Conservation (phyloP, 495 filamentous ascomycete species). For the Aspergillus ostianus region DNA sequence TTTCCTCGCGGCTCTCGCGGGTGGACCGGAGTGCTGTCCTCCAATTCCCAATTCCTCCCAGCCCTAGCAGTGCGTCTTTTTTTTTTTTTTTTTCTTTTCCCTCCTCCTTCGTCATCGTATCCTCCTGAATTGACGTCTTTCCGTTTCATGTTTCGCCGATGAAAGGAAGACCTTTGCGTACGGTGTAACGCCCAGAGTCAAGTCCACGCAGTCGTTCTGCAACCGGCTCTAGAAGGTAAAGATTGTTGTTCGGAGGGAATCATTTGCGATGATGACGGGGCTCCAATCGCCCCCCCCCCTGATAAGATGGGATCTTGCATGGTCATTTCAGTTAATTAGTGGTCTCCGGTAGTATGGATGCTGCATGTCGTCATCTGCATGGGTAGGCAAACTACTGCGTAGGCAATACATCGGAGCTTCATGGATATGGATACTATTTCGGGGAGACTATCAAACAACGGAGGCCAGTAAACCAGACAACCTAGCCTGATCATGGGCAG, state of each 20-base stretch:
- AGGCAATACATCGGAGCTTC: not conserved
- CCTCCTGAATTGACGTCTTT: too few relatives aligned
- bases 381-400: too few relatives aligned
- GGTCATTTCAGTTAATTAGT: not conserved
- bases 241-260: not conserved
- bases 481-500: conserved; percentile 3
- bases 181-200: not conserved
- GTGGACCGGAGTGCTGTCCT: conserved; percentile 1
- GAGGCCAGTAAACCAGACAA: too few relatives aligned
- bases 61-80: not conserved
- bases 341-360: not conserved
- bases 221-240: not conserved
- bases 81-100: too few relatives aligned
- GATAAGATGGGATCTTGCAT: not conserved
- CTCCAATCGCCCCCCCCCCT: not conserved
- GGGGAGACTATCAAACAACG: too few relatives aligned
- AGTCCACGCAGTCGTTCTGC: not conserved
- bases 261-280: not conserved
- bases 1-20: conserved; percentile 9
- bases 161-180: not conserved
- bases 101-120: too few relatives aligned
- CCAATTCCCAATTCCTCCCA: not conserved
- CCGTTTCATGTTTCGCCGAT: too few relatives aligned
- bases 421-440: too few relatives aligned
- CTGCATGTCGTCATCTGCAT: not conserved